Conservation (phyloP, 192 early-diverging fungal genomes). For the Diversispora eburnea region DNA sequence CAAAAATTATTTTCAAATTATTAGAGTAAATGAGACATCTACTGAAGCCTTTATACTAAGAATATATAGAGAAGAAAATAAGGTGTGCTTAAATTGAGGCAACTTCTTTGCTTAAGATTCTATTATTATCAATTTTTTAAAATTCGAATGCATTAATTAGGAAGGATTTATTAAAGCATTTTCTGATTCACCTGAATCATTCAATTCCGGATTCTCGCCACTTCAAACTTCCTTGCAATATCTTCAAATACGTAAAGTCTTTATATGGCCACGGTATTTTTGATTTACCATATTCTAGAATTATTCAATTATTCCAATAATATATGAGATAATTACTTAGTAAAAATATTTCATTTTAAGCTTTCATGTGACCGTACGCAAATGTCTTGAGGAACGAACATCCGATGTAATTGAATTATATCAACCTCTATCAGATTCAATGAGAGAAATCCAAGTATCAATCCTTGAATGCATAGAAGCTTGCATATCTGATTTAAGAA, state of each 20-base stretch:
- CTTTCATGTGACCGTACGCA: conserved; percentile 62
- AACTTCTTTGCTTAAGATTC: conserved; percentile 7
- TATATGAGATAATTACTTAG: background rate
- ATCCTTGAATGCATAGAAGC: conserved; percentile 57
- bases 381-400: conserved; percentile 48
- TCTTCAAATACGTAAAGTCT: conserved; percentile 75
- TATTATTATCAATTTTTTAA: background rate
- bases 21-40: conserved; percentile 68
- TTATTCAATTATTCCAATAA: background rate
- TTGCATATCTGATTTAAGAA: conserved; percentile 7
- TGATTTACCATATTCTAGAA: conserved; percentile 2
- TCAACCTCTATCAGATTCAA: conserved; percentile 72
- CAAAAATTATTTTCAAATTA: conserved; percentile 17
- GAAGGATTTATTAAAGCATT: conserved; percentile 92
- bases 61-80: conserved; percentile 74
- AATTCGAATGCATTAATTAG: conserved; percentile 11
- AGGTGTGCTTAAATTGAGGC: conserved; percentile 29
- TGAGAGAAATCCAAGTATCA: conserved; percentile 79
- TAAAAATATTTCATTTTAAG: conserved; percentile 34
- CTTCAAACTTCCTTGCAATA: conserved; percentile 82
- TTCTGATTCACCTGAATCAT: conserved; percentile 79
- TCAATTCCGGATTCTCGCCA: conserved; percentile 79
- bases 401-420: conserved; percentile 71
- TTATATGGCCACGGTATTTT: conserved; percentile 81
- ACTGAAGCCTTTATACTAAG: conserved; percentile 89